Conservation (phyloP, 2,329 filamentous ascomycete species). For the Epichloe brachyelytri region DNA sequence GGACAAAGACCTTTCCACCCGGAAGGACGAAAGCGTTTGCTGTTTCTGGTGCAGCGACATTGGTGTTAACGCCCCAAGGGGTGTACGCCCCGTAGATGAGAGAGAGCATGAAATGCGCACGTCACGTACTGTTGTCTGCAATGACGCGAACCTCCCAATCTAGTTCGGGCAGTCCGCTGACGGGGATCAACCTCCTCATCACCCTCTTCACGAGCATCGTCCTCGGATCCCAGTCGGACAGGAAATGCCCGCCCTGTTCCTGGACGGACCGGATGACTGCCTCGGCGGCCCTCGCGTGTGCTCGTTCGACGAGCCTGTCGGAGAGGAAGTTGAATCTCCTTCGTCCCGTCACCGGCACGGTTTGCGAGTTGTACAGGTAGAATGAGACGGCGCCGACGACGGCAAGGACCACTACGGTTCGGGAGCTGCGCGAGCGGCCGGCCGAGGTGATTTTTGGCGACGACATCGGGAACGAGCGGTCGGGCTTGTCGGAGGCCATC, state of each 20-base stretch:
- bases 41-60: slow-evolving; percentile 21
- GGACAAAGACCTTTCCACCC: slow-evolving; percentile 70
- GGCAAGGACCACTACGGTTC: slow-evolving; percentile 26
- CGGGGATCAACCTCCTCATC: slow-evolving; percentile 52
- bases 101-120: background rate
- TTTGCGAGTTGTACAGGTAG: slow-evolving; percentile 58
- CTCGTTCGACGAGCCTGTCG: slow-evolving; percentile 38
- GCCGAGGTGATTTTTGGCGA: slow-evolving; percentile 15
- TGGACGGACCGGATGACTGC: slow-evolving; percentile 39
- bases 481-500: slow-evolving; percentile 17
- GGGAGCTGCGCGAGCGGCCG: slow-evolving; percentile 17
- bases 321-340: slow-evolving; percentile 58
- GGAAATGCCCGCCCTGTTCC: slow-evolving; percentile 38
- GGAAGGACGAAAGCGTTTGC: slow-evolving; percentile 69
- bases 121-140: slow-evolving; percentile 41
- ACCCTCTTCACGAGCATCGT: slow-evolving; percentile 47
- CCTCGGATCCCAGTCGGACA: slow-evolving; percentile 47
- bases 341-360: slow-evolving; percentile 59
- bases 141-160: slow-evolving; percentile 67
- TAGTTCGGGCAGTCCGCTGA: slow-evolving; percentile 44
- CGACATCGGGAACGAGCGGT: slow-evolving; percentile 18
- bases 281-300: slow-evolving; percentile 14
- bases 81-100: too few species aligned
- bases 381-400: slow-evolving; percentile 37
- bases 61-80: background rate